Base-by-base conservation (phyloP, 2,329 filamentous ascomycete genomes). In the Bisporella sp. region DNA sequence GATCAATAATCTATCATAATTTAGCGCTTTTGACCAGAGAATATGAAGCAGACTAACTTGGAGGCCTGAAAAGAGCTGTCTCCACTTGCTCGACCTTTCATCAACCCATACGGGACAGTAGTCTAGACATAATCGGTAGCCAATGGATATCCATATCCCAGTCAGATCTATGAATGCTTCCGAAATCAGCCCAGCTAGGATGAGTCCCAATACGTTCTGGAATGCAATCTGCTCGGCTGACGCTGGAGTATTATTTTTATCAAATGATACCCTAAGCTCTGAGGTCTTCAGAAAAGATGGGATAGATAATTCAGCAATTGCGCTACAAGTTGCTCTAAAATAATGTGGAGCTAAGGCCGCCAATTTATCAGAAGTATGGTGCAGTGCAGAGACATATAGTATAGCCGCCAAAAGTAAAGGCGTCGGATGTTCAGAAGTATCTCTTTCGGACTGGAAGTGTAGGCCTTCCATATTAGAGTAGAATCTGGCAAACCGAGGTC, bases 371-470 rank as follows among this genome's bases (percentile, higher is more conserved):
- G 63, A 41, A 58, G 63, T 13, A 59, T 68, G 54, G 61, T 70
- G 33, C 59, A 72, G 60, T 62, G 72, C 51, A 28, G 57, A 59
- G 31, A 61, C 55, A 57, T 73, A 73, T 0, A 74, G 63, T 48
- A 74, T 73, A 0, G 71, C 66, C 3, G 71, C 71, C 5, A 74
- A 58, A 7, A 74, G 62, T 1, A 73, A 60, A 1, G 71, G 71
- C 11, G 64, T 66, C 0, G 72, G 72, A 0, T 66, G 64, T 0
- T 70, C 72, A 31, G 72, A 73, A 0, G 62, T 69, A 54, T 70
- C 68, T 32, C 69, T 72, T 21, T 64, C 66, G 0, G 72, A 70
- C 8, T 73, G 63, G 46, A 73, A 74, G 52, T 73, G 72, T 3
- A 74, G 56, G 1, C 69, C 69, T 0, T 69, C 70, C 66, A 73